Conservation (phyloP, 192 early-diverging fungal species). For the Helicostylum pulchrum region DNA sequence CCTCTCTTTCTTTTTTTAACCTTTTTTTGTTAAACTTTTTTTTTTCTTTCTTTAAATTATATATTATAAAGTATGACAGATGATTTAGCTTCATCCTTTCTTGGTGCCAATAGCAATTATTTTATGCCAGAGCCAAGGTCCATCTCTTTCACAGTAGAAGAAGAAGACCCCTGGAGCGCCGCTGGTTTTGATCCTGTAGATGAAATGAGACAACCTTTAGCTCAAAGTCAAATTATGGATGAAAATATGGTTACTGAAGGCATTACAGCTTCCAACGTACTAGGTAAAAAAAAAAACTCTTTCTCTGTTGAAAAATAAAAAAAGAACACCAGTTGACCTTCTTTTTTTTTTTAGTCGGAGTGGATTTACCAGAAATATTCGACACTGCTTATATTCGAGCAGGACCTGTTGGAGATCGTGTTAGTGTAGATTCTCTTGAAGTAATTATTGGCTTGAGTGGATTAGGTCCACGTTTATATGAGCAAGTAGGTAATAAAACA, state of each 20-base stretch:
- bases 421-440: conserved; percentile 44
- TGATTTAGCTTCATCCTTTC: conserved; percentile 1
- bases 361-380: conserved; percentile 49
- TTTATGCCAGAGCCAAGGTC: conserved; percentile 14
- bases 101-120: not conserved
- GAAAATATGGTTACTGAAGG: not conserved
- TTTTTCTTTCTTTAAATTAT: no score
- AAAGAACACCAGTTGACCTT: not conserved
- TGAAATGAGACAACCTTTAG: conserved; percentile 2
- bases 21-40: no score
- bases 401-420: conserved; percentile 43
- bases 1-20: no score
- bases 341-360: conserved; percentile 32
- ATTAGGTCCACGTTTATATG: conserved; percentile 2
- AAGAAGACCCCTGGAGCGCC: conserved; percentile 26
- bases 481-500: conserved; percentile 11
- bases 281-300: conserved; percentile 15
- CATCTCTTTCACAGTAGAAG: conserved; percentile 15
- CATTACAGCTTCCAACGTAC: conserved; percentile 10
- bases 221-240: not conserved
- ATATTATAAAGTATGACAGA: not conserved
- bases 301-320: not conserved
- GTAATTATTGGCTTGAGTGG: conserved; percentile 38
- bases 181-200: conserved; percentile 5
- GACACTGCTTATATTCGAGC: conserved; percentile 46